Evolutionary conservation across 768 basidiomycete species (phyloP), one percentile per base, ranked within the genome.

Genomic region (Termitomyces sp.): DNA sequence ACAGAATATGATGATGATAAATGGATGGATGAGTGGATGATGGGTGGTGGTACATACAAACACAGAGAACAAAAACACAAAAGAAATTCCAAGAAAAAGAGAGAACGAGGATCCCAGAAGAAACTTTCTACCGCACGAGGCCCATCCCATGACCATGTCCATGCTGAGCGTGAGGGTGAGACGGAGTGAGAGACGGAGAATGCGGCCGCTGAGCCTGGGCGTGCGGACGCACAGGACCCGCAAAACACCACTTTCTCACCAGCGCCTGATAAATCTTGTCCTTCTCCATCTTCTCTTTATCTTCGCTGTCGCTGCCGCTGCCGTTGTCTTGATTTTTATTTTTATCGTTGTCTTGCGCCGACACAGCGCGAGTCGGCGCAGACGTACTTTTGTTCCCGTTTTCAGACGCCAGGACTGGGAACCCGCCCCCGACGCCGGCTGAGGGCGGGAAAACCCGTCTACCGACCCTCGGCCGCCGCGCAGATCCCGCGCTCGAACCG

Each of bases 221-320:
- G 3, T 9, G 33, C 9, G 48, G 26, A 26, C 26, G 26, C 26
- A 26, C 26, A 26, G 26, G 48, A 1, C 32, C 20, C 8, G 84
- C 84, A 68, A 88, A 88, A 67, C 86, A 87, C 86, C 86, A 88
- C 66, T 85, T 80, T 55, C 73, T 64, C 51, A 87, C 79, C 58
- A 87, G 82, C 24, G 84, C 83, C 54, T 86, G 78, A 63, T 87
- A 87, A 16, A 75, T 60, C 10, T 70, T 68, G 20, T 74, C 76
- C 0, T 47, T 40, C 2, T 58, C 52, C 9, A 14, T 48, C 6
- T 24, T 33, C n/a, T 20, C 11, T 7, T 13, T 24, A 4, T 20
- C 24, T n/a, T 32, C 20, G 0, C 28, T 3, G 7, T n/a, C 38
- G 1, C 9, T 24, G 1, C 22, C 44, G 2, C 5, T 30, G 30